These are phyloP conservation scores for Colletotrichum sp. DNA, from an alignment of 2,329 filamentous ascomycete genomes.

Conservation along the genomic window DNA sequence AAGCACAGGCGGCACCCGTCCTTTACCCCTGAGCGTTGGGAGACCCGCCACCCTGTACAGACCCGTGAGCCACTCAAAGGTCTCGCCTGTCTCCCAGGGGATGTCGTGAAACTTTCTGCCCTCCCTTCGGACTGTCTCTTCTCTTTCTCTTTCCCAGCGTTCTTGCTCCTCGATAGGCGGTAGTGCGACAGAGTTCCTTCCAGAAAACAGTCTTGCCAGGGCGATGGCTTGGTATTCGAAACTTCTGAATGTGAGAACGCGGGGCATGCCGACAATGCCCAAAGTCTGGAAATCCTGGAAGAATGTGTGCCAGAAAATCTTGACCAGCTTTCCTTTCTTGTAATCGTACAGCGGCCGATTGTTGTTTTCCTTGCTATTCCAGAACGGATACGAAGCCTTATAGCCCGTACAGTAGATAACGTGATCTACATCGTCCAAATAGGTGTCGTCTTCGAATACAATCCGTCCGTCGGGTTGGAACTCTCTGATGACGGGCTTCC, in stretches of 20 bases:
- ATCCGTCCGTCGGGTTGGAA: slow-evolving; percentile 49
- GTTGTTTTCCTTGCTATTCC: slow-evolving; percentile 52
- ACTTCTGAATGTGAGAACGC: slow-evolving; percentile 56
- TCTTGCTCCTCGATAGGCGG: slow-evolving; percentile 43
- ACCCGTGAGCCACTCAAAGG: slow-evolving; percentile 47
- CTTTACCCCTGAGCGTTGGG: slow-evolving; percentile 49
- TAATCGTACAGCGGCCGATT: slow-evolving; percentile 55
- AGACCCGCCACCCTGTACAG: slow-evolving; percentile 56
- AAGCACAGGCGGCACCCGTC: slow-evolving; percentile 50
- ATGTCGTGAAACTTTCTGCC: slow-evolving; percentile 57
- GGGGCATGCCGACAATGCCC: slow-evolving; percentile 56
- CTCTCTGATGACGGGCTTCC: slow-evolving; percentile 57
- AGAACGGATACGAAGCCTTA: slow-evolving; percentile 49
- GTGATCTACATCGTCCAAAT: slow-evolving; percentile 39
- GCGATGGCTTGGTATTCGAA: slow-evolving; percentile 64
- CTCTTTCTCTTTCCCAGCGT: slow-evolving; percentile 51
- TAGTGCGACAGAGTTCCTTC: slow-evolving; percentile 41
- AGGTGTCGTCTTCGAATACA: slow-evolving; percentile 42
- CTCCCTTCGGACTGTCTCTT: slow-evolving; percentile 31
- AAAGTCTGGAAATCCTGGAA: slow-evolving; percentile 52
- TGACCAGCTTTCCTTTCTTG: slow-evolving; percentile 42
- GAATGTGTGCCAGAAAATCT: slow-evolving; percentile 59
- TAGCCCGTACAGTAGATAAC: slow-evolving; percentile 51
- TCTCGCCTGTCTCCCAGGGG: slow-evolving; percentile 57
- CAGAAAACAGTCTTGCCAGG: slow-evolving; percentile 52